Base-by-base conservation (phyloP, 331 rosid species). In the Stylosanthes scabra region DNA sequence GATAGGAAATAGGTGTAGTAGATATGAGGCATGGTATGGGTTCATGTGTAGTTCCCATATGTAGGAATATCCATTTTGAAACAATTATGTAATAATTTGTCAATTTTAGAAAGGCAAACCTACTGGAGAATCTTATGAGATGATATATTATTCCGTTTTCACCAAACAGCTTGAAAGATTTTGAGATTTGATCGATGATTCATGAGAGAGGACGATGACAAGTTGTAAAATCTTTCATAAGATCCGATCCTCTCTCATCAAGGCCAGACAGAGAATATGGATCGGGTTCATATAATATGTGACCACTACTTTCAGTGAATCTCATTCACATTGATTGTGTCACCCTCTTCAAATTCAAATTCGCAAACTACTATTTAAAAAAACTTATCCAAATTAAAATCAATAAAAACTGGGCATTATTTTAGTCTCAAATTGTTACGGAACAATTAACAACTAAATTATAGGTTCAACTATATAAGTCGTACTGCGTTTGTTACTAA, bases 71-170 rank as follows among this genome's bases (percentile, higher is more conserved):
- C 11, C 52, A 46, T 28, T 76, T 79, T 60, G 28, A 71, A 6
- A 58, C 15, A 28, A 27, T 49, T 44, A 13, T 63, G 11, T 51
- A 2, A 31, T 78, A 59, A 62, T 40, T 42, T 59, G 67, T 41
- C 70, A 47, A 50, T 61, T 77, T 74, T 52, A 55, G 83, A 77
- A 77, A 76, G 41, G 61, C 59, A 41, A 51, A 72, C 47, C 72
- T 28, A 54, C 57, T 12, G 12, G 47, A 59, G 85, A 84, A 87
- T 80, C 87, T 83, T 71, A 77, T 71, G 85, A 71, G 51, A 72
- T 63, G 50, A 71, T 47, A 63, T 58, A 62, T 64, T 54, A 54
- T 74, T 68, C 67, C 58, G 10, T 60, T 31, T 68, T 70, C 7
- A 11, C 34, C 20, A 51, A 27, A 49, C 56, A 62, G 47, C 16